phyloP scores from a whole-genome alignment of 495 filamentous ascomycete species.

The Neurospora sp. region DNA sequence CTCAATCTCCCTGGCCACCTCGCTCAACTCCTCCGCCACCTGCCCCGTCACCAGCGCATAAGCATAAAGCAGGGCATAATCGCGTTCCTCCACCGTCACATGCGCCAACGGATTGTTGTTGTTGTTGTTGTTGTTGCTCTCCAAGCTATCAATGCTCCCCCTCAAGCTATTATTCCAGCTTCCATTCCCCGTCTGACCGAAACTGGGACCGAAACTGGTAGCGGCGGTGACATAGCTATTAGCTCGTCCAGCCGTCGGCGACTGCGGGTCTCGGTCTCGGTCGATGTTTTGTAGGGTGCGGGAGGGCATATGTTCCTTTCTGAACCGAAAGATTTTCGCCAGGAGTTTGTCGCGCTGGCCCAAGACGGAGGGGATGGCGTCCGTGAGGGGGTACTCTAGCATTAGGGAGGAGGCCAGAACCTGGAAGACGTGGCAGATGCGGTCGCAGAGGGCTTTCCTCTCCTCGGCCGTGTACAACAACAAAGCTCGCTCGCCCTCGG shows the following conservation, averaged over 20 bases:
- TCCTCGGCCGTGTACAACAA: conserved; percentile 74
- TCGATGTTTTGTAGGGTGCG: conserved; percentile 1
- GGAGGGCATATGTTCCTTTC: conserved; percentile 50
- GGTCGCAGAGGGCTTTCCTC: conserved; percentile 62
- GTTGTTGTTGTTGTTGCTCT: not conserved
- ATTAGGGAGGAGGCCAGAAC: conserved; percentile 88
- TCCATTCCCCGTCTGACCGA: conserved; percentile 6
- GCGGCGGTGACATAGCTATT: conserved; percentile 2
- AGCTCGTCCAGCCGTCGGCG: conserved; percentile 6
- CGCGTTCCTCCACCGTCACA: conserved; percentile 34
- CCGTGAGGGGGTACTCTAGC: conserved; percentile 84
- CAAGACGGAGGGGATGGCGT: conserved; percentile 72
- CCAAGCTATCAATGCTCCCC: conserved; percentile 1
- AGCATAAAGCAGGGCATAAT: conserved; percentile 45
- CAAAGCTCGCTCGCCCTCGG: conserved; percentile 68
- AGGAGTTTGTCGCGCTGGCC: conserved; percentile 73
- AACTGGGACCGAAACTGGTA: not conserved
- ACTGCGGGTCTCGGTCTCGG: conserved; percentile 8
- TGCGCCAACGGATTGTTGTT: conserved; percentile 8
- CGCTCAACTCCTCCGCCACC: conserved; percentile 59
- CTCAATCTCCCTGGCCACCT: conserved; percentile 58
- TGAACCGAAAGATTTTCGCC: conserved; percentile 81
- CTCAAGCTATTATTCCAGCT: not conserved
- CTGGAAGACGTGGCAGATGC: conserved; percentile 89
- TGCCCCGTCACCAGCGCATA: conserved; percentile 58